Evolutionary conservation across 306 rosid species (phyloP).

Genomic region (Begonia masoniana): DNA sequence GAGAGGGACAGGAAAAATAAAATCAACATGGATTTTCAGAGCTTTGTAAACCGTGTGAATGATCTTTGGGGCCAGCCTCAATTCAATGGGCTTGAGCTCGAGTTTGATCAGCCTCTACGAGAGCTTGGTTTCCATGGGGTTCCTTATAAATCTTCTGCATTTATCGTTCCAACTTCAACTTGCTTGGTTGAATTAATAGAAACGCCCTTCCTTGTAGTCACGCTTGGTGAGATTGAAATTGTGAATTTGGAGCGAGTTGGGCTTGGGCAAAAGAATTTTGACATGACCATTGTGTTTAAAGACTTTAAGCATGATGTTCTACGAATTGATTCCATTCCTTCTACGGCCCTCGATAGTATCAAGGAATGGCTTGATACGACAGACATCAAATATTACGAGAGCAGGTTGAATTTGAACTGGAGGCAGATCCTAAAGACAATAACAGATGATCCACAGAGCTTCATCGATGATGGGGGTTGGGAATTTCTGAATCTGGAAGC

Average conservation of each 20-base stretch:
- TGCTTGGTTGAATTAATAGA: slow-evolving; percentile 92
- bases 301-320: slow-evolving; percentile 89
- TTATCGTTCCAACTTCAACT: slow-evolving; percentile 77
- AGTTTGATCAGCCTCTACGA: slow-evolving; percentile 93
- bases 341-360: slow-evolving; percentile 78
- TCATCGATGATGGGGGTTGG: slow-evolving; percentile 95
- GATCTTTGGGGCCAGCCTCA: slow-evolving; percentile 96
- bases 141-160: slow-evolving; percentile 80
- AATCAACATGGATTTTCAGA: slow-evolving; percentile 74
- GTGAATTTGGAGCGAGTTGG: slow-evolving; percentile 95
- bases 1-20: slow-evolving; percentile 87
- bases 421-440: slow-evolving; percentile 89
- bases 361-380: slow-evolving; percentile 96
- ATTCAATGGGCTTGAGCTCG: slow-evolving; percentile 63
- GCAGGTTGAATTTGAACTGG: slow-evolving; percentile 94
- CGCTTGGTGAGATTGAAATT: slow-evolving; percentile 84
- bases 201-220: slow-evolving; percentile 79
- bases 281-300: slow-evolving; percentile 81
- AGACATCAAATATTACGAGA: slow-evolving; percentile 86
- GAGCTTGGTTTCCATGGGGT: slow-evolving; percentile 98
- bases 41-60: slow-evolving; percentile 74
- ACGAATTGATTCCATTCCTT: slow-evolving; percentile 86
- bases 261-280: slow-evolving; percentile 98
- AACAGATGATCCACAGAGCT: slow-evolving; percentile 85
- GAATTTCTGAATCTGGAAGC: slow-evolving; percentile 91